These are phyloP conservation scores for Rutstroemia sp. DNA, from an alignment of 2,329 filamentous ascomycete genomes.

Conservation along the genomic window DNA sequence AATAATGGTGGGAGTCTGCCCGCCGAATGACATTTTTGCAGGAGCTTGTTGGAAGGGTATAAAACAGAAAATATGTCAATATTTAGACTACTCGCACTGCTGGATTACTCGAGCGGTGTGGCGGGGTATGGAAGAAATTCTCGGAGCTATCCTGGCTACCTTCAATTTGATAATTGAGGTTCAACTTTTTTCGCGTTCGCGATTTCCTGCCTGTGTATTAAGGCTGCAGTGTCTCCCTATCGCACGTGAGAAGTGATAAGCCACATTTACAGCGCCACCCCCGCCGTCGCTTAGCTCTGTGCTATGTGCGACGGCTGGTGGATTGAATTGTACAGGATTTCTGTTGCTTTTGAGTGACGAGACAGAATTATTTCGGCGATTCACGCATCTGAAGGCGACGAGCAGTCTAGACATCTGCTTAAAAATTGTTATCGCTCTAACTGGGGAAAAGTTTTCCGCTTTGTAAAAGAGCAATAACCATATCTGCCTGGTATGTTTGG, in stretches of 20 bases:
- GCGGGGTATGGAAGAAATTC: constrained; percentile 2
- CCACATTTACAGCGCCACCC: constrained; percentile 1
- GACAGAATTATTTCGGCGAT: no score
- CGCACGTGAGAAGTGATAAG: not conserved
- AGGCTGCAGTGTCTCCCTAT: not conserved
- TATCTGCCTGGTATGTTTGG: no score
- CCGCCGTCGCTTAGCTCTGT: not conserved
- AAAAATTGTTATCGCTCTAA: no score
- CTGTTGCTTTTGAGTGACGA: not conserved
- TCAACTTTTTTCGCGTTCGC: constrained; percentile 10
- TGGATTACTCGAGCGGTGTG: not conserved
- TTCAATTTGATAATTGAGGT: constrained; percentile 4
- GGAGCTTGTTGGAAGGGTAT: not conserved
- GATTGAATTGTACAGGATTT: no score
- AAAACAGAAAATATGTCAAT: not conserved
- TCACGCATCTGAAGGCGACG: no score
- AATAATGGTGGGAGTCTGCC: constrained; percentile 95
- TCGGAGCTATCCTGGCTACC: constrained; percentile 1
- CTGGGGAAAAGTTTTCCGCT: no score
- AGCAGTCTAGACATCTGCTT: no score
- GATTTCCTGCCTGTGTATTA: constrained; percentile 3
- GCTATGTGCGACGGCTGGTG: not conserved
- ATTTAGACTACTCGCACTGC: not conserved
- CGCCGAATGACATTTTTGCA: constrained; percentile 79
- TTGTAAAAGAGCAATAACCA: no score